Percentiles rank a stretch among this genome's conserved stretches.
Conservation (phyloP, 2,329 filamentous ascomycete species). For the Pleurostoma richardsiae region DNA sequence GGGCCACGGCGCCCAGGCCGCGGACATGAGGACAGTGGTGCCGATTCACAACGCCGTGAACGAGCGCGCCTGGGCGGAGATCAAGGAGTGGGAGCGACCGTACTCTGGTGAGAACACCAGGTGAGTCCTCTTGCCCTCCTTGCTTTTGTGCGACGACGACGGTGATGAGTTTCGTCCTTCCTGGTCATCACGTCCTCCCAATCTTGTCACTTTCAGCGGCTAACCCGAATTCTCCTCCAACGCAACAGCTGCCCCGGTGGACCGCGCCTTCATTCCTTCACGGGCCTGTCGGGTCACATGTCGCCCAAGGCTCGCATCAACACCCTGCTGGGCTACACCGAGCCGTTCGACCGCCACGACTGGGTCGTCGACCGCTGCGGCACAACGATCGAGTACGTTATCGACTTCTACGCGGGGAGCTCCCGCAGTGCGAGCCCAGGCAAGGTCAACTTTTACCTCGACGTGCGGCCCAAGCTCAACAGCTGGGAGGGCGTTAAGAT, state of each 20-base stretch:
- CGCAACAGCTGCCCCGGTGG: constrained; percentile 57
- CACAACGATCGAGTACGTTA: constrained; percentile 83
- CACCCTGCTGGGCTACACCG: constrained; percentile 78
- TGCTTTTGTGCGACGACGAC: not conserved
- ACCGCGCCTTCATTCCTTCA: constrained; percentile 78
- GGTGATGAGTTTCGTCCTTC: not conserved
- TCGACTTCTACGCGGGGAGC: constrained; percentile 90
- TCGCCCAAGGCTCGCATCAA: constrained; percentile 82
- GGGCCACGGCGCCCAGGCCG: constrained; percentile 62
- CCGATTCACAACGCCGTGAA: constrained; percentile 99
- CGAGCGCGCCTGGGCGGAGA: constrained; percentile 91
- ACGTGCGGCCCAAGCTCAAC: constrained; percentile 65
- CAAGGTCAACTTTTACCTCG: constrained; percentile 58
- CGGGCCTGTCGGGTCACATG: constrained; percentile 63
- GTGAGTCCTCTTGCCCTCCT: not conserved
- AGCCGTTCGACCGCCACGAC: constrained; percentile 93
- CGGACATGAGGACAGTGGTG: constrained; percentile 86
- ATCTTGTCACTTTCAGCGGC: too few relatives aligned
- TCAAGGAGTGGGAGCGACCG: constrained; percentile 79
- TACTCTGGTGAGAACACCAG: constrained; percentile 25
- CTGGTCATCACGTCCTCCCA: not conserved
- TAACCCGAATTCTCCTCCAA: too few relatives aligned
- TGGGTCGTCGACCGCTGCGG: constrained; percentile 95
- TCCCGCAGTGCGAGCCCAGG: constrained; percentile 27
- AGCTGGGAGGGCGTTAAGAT: constrained; percentile 65